phyloP scores from a whole-genome alignment of 148 eudicot species.

The Beta vulgaris region DNA sequence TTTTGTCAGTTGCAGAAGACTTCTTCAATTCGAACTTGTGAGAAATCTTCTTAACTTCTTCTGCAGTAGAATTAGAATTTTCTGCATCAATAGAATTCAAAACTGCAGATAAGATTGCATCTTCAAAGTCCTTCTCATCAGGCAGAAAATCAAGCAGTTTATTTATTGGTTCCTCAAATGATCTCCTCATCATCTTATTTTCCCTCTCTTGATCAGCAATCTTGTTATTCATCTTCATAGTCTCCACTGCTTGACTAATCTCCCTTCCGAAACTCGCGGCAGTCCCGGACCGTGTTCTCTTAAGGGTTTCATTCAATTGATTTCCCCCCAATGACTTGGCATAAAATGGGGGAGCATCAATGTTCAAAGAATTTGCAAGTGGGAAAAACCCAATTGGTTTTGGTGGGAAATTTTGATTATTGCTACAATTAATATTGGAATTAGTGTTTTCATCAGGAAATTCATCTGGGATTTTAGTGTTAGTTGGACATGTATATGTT shows the following conservation, averaged over 20 bases:
- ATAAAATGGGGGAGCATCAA: slow-evolving; percentile 75
- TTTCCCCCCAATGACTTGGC: slow-evolving; percentile 11
- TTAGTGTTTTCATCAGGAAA: slow-evolving; percentile 63
- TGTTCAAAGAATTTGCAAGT: slow-evolving; percentile 45
- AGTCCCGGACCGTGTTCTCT: slow-evolving; percentile 79
- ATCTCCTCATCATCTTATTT: slow-evolving; percentile 59
- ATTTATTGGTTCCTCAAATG: slow-evolving; percentile 35
- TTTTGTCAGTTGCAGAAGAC: slow-evolving; percentile 41
- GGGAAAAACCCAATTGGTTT: slow-evolving; percentile 26
- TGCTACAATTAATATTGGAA: slow-evolving; percentile 29
- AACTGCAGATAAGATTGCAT: slow-evolving; percentile 81
- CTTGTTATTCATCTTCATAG: background rate
- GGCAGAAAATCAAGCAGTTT: slow-evolving; percentile 57
- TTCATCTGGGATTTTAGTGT: slow-evolving; percentile 36
- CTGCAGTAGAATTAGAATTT: slow-evolving; percentile 2
- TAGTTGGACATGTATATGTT: slow-evolving; percentile 17
- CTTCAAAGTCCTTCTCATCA: slow-evolving; percentile 84
- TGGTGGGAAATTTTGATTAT: slow-evolving; percentile 24
- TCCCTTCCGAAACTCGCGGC: slow-evolving; percentile 26
- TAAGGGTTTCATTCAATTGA: slow-evolving; percentile 54
- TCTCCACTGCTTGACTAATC: slow-evolving; percentile 25
- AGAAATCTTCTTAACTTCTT: slow-evolving; percentile 7
- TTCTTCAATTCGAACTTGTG: slow-evolving; percentile 27
- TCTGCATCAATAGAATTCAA: slow-evolving; percentile 42
- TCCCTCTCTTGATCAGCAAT: slow-evolving; percentile 40